phyloP scores from a whole-genome alignment of 345 rosid species.

The Dovyalis caffra region DNA sequence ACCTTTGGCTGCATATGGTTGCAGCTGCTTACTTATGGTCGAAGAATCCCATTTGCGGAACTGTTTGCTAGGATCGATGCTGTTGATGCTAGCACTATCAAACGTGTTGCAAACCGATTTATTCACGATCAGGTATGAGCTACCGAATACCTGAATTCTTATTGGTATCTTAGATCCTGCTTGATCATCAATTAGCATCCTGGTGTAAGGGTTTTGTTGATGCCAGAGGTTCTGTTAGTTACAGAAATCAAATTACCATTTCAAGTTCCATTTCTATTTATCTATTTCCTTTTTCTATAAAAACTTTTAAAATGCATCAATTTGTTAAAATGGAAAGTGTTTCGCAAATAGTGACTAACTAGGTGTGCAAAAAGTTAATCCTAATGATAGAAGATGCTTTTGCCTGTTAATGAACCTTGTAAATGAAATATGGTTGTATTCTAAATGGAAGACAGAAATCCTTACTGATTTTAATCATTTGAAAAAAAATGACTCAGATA shows the following conservation, averaged over 20 bases:
- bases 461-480: background rate
- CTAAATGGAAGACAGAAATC: background rate
- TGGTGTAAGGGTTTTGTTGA: background rate
- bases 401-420: background rate
- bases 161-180: background rate
- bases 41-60: constrained; percentile 88
- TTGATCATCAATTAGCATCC: background rate
- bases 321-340: background rate
- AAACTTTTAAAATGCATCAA: background rate
- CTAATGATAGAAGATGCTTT: background rate
- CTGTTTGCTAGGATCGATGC: constrained; percentile 92
- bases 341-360: background rate
- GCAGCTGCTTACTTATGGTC: constrained; percentile 94
- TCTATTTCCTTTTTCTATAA: background rate
- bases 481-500: background rate
- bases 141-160: background rate
- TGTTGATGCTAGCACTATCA: constrained; percentile 77
- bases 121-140: constrained; percentile 74
- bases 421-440: background rate
- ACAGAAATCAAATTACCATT: background rate
- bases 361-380: background rate
- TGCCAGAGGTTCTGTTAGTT: background rate
- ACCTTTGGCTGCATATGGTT: constrained; percentile 10
- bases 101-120: constrained; percentile 88
- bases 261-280: background rate